Conservation (phyloP, 345 rosid species). For the Firmiana major region DNA sequence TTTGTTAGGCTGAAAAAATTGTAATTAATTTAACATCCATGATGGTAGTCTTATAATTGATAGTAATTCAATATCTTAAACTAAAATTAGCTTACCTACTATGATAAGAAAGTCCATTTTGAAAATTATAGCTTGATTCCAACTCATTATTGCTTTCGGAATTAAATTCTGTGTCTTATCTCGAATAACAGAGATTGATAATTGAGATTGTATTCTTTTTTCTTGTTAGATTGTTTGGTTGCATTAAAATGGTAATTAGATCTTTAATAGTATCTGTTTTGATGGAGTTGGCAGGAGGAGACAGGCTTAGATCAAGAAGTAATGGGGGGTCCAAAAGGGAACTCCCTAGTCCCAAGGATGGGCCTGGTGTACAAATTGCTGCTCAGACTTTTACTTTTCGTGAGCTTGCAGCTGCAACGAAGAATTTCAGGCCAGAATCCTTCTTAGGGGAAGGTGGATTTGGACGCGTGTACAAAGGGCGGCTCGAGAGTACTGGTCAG, state of each 20-base stretch:
- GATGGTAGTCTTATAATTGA: not conserved
- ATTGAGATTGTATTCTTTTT: not conserved
- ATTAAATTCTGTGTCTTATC: not conserved
- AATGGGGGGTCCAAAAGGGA: conserved; percentile 64
- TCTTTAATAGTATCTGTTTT: conserved; percentile 17
- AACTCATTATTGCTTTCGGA: not conserved
- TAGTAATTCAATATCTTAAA: not conserved
- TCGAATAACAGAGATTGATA: not conserved
- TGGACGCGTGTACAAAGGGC: conserved; percentile 89
- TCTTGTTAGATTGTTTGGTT: not conserved
- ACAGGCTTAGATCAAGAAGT: conserved; percentile 64
- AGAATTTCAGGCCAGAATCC: conserved; percentile 82
- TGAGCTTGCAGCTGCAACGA: conserved; percentile 87
- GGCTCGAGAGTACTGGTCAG: conserved; percentile 87
- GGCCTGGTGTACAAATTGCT: conserved; percentile 55
- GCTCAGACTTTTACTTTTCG: conserved; percentile 88
- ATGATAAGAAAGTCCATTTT: not conserved
- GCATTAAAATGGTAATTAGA: not conserved
- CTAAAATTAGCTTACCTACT: not conserved
- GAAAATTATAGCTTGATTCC: not conserved
- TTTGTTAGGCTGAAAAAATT: not conserved
- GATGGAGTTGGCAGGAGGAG: conserved; percentile 59
- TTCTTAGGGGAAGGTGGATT: conserved; percentile 98
- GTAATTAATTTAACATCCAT: not conserved
- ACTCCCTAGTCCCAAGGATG: conserved; percentile 51